phyloP scores from a whole-genome alignment of 306 rosid genomes.

The Geum urbanum region DNA sequence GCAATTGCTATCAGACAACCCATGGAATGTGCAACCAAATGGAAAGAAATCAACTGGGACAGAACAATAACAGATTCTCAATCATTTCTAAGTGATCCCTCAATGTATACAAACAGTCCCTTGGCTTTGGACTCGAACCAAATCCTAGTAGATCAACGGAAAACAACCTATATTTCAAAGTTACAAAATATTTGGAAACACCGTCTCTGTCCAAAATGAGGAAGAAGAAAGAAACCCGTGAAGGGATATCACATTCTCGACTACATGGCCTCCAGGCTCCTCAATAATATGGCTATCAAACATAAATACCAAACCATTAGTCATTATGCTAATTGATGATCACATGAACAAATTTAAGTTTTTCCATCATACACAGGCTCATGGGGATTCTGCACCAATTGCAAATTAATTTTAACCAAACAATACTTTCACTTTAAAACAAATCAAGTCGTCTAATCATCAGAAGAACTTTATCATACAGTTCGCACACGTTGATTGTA shows the following conservation, averaged over 20 bases:
- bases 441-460: no score
- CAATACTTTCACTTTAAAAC: no score
- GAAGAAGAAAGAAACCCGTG: constrained; percentile 83
- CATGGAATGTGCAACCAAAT: constrained; percentile 93
- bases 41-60: constrained; percentile 53
- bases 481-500: no score
- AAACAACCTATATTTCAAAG: constrained; percentile 44
- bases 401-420: no score
- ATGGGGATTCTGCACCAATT: no score
- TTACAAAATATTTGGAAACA: constrained; percentile 57
- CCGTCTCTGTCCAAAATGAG: constrained; percentile 71
- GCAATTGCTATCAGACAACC: constrained; percentile 76
- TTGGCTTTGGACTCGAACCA: constrained; percentile 86
- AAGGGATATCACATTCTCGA: constrained; percentile 78
- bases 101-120: constrained; percentile 62
- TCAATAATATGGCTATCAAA: constrained; percentile 29
- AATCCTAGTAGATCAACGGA: constrained; percentile 75
- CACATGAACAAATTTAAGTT: background rate
- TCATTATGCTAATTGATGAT: no score
- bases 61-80: constrained; percentile 58
- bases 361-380: no score
- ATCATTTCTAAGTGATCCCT: constrained; percentile 76
- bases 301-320: constrained; percentile 23
- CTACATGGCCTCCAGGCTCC: constrained; percentile 26
- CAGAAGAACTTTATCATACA: no score